Evolutionary conservation across 176 grass and related monocot species (phyloP).

Genomic region (Musa acuminata): DNA sequence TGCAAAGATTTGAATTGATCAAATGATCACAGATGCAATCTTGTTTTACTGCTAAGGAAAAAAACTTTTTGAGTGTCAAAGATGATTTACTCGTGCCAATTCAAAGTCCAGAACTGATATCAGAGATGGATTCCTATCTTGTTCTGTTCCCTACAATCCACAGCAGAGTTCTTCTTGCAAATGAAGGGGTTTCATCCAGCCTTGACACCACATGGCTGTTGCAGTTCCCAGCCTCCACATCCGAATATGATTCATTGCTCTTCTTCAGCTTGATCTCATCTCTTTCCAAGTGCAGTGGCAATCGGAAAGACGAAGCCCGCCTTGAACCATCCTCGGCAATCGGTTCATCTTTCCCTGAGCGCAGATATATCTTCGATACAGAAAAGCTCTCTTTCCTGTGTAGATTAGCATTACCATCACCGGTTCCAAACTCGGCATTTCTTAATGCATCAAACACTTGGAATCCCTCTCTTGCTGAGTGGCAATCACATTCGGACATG

Average conservation of each 20-base stretch:
- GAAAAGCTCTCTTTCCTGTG: constrained; percentile 82
- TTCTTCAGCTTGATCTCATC: neutral
- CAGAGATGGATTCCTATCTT: constrained; percentile 18
- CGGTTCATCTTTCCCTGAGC: constrained; percentile 37
- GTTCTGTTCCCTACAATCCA: constrained; percentile 74
- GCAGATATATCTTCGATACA: constrained; percentile 79
- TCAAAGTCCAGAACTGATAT: neutral
- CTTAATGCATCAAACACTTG: constrained; percentile 31
- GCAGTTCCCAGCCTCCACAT: constrained; percentile 70
- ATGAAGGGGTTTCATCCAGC: constrained; percentile 57
- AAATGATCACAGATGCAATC: no score
- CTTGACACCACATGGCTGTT: constrained; percentile 39
- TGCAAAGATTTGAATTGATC: no score
- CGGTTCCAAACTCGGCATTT: neutral
- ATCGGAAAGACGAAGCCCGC: constrained; percentile 71
- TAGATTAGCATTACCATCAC: constrained; percentile 9
- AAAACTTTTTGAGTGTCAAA: no score
- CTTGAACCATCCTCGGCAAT: constrained; percentile 24
- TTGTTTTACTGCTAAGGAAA: no score
- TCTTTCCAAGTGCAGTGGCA: constrained; percentile 36
- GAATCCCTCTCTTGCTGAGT: constrained; percentile 55
- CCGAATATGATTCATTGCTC: constrained; percentile 47
- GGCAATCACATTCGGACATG: constrained; percentile 72
- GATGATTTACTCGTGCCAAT: no score
- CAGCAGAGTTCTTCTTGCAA: constrained; percentile 67